Evolutionary conservation across 805 yeast genomes (phyloP).

Genomic region (Ogataea minuta): DNA sequence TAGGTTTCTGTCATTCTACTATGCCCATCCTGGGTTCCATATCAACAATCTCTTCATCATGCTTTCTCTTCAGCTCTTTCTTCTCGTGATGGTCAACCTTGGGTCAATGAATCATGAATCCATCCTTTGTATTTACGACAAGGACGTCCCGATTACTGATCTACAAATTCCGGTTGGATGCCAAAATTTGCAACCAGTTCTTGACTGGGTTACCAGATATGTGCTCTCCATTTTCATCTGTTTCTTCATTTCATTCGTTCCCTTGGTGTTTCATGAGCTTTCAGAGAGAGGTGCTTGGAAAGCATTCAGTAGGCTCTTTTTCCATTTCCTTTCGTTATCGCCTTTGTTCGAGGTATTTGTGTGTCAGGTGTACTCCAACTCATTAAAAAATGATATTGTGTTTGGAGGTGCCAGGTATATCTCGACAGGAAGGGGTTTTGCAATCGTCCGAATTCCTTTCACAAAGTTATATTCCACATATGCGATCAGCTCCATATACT

Average conservation of each 20-base stretch:
- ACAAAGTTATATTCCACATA: constrained; percentile 70
- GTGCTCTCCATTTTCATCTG: constrained; percentile 89
- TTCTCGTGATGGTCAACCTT: constrained; percentile 73
- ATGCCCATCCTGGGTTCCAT: constrained; percentile 97
- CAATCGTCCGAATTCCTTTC: constrained; percentile 78
- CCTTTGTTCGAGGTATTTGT: constrained; percentile 95
- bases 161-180: constrained; percentile 78
- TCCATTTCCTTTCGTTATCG: constrained; percentile 77
- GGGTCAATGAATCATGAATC: constrained; percentile 78
- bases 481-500: constrained; percentile 71
- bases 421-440: constrained; percentile 93
- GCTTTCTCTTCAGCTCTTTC: constrained; percentile 81
- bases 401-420: constrained; percentile 93
- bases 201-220: constrained; percentile 86
- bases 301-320: constrained; percentile 65
- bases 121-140: constrained; percentile 63
- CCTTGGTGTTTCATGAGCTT: constrained; percentile 81
- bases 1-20: constrained; percentile 85
- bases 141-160: constrained; percentile 69
- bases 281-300: constrained; percentile 82
- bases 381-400: constrained; percentile 70
- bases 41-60: constrained; percentile 85
- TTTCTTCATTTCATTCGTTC: constrained; percentile 87
- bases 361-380: constrained; percentile 85
- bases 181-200: constrained; percentile 79